These are phyloP conservation scores for Elymus sibiricus DNA, from an alignment of 176 grass and related monocot species.

Conservation along the genomic window DNA sequence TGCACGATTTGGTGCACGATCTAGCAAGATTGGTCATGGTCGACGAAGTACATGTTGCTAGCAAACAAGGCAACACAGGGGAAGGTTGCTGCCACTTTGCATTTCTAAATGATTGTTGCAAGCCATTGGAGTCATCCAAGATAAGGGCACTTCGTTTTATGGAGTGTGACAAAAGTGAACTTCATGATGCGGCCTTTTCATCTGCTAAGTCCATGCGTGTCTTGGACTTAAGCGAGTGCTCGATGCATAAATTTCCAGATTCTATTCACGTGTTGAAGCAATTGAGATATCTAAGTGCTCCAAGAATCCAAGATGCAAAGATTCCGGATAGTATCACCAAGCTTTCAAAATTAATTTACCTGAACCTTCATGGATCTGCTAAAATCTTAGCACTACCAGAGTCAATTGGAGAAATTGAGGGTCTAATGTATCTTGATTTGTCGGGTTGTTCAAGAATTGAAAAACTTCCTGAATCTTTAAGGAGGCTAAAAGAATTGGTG, in stretches of 20 bases:
- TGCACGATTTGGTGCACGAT: constrained; percentile 33
- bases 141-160: constrained; percentile 7
- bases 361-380: not conserved
- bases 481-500: not conserved
- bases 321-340: not conserved
- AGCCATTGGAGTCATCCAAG: not conserved
- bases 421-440: not conserved
- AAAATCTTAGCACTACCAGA: not conserved
- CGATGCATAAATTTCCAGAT: not conserved
- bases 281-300: not conserved
- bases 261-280: constrained; percentile 1
- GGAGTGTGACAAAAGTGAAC: not conserved
- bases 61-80: not conserved
- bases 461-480: not conserved
- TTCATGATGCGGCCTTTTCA: not conserved
- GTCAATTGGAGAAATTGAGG: not conserved
- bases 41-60: not conserved
- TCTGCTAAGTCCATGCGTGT: not conserved
- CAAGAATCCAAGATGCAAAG: not conserved
- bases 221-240: constrained; percentile 21
- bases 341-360: not conserved
- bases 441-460: not conserved
- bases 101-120: not conserved
- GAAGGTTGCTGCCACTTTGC: not conserved
- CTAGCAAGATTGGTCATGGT: not conserved